Evolutionary conservation across 2,329 filamentous ascomycete genomes (phyloP), one percentile per base, ranked within the genome.

Genomic region (Aureobasidium subglaciale): DNA sequence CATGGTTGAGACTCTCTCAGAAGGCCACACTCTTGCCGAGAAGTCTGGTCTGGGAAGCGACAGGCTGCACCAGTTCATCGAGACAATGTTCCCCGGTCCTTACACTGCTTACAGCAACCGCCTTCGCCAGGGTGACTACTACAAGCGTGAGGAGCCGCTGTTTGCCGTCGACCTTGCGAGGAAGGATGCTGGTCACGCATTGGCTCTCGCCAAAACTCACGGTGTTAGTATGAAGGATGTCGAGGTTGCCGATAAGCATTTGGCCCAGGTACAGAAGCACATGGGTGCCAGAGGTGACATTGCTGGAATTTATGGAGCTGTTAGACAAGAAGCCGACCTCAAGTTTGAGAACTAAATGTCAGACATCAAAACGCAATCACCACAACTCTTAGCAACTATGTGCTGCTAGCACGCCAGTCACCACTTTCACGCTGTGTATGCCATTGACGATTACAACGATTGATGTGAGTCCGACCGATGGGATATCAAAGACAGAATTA

Each of bases 131-230:
- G 90, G 90, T 0, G 87, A 90, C 63, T 95, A 95, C 67, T 83
- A 87, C 70, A 79, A 82, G 70, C 78, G 86, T 11, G 82, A 87
- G 22, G 86, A 80, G 67, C 90, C 90, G n/a, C 73, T 93, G 8
- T 95, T 95, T 68, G 83, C 83, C 3, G 87, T 92, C 1, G 86
- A 93, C 67, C 74, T 95, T 58, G 90, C 90, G 5, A 76, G 86
- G 59, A 96, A 96, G 68, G 91, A 96, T 73, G 81, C 85, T 1
- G 73, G 83, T 1, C 90, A 96, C 75, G 88, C 87, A 4, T 73
- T 83, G 67, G 75, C 73, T 55, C 65, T 96, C 57, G 90, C 88
- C 0, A 73, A 81, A 59, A 72, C 72, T 22, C 77, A 75, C 5
- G 89, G 87, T 0, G 76, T 80, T 40, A 78, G 76, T 57, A 70